Percentiles rank a stretch among this genome's conserved stretches.
Conservation (phyloP, 768 basidiomycete genomes). For the Galerina marginata region DNA sequence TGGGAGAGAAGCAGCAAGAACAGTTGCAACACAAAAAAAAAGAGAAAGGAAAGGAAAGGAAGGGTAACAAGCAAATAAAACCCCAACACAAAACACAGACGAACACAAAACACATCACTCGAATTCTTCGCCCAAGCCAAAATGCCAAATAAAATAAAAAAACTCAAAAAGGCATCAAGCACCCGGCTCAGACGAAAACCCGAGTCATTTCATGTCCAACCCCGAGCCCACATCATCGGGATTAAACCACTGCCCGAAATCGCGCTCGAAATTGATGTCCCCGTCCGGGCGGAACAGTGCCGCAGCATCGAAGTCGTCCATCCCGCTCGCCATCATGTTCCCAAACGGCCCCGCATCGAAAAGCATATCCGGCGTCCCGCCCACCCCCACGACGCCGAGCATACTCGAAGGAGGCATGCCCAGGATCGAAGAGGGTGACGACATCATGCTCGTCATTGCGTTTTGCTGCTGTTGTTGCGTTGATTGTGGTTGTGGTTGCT, state of each 20-base stretch:
- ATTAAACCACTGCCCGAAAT: constrained; percentile 81
- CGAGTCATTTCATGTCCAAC: constrained; percentile 39
- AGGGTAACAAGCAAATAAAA: neutral
- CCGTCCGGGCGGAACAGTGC: constrained; percentile 49
- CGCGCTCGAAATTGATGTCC: constrained; percentile 70
- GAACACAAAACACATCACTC: too few species aligned
- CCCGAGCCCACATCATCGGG: constrained; percentile 45
- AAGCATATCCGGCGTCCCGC: constrained; percentile 6
- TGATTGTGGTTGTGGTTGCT: constrained; percentile 10
- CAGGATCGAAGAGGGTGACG: constrained; percentile 8
- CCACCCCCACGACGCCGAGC: constrained; percentile 4
- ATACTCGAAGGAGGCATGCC: constrained; percentile 10
- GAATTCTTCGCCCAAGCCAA: too few species aligned
- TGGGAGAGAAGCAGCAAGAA: neutral
- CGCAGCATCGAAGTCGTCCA: constrained; percentile 40
- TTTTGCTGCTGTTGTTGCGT: constrained; percentile 10
- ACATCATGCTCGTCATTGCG: constrained; percentile 16
- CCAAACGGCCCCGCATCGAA: constrained; percentile 11
- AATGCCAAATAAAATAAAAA: neutral
- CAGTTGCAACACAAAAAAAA: neutral
- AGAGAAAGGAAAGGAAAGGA: neutral
- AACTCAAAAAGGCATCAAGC: neutral
- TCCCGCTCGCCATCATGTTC: constrained; percentile 10
- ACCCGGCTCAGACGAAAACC: constrained; percentile 3
- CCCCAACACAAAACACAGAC: neutral